phyloP scores from a whole-genome alignment of 177 flowering plant genomes.

The Vitis hybrid region DNA sequence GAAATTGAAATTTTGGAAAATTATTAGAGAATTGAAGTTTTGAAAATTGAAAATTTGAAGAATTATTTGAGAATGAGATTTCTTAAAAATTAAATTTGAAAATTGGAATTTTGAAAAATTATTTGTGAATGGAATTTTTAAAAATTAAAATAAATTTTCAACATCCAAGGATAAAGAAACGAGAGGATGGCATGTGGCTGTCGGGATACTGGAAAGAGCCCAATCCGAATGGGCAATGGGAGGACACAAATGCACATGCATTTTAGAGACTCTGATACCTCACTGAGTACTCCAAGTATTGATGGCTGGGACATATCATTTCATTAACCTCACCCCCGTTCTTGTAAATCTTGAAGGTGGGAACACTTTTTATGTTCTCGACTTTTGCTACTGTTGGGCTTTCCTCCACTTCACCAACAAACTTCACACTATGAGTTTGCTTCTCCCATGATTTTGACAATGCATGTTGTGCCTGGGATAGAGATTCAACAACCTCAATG shows the following conservation, averaged over 20 bases:
- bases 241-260: neutral
- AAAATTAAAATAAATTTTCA: too few relatives aligned
- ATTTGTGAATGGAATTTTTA: too few relatives aligned
- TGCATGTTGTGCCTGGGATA: constrained; percentile 75
- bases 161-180: too few relatives aligned
- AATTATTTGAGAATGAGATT: too few relatives aligned
- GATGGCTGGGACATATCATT: constrained; percentile 40
- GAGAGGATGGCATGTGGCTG: too few relatives aligned
- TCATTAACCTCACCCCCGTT: constrained; percentile 27
- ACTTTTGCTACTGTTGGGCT: constrained; percentile 24
- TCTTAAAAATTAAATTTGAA: too few relatives aligned
- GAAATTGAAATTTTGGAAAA: too few relatives aligned
- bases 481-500: constrained; percentile 74
- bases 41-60: too few relatives aligned
- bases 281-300: constrained; percentile 33
- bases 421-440: constrained; percentile 51
- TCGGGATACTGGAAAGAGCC: neutral
- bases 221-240: neutral
- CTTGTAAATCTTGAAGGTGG: constrained; percentile 42
- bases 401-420: constrained; percentile 78
- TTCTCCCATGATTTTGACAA: constrained; percentile 69
- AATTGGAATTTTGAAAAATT: too few relatives aligned
- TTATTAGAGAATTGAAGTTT: too few relatives aligned
- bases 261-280: constrained; percentile 24
- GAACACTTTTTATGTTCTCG: constrained; percentile 34